These are phyloP conservation scores for Blumeriella jaapii DNA, from an alignment of 2,329 filamentous ascomycete species.

Conservation along the genomic window DNA sequence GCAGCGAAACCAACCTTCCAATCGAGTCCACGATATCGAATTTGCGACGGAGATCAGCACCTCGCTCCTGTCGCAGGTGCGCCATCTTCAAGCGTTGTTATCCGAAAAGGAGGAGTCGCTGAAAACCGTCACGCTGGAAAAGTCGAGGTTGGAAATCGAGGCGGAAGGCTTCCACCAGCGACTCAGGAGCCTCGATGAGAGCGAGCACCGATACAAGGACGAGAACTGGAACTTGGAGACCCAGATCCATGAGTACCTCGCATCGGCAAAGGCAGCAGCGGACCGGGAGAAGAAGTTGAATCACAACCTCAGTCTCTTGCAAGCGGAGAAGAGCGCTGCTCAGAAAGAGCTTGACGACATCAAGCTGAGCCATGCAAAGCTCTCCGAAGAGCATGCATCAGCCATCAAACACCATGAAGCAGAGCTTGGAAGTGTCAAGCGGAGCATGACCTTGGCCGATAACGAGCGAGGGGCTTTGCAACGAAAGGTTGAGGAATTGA, in stretches of 20 bases:
- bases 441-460: constrained; percentile 67
- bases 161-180: constrained; percentile 69
- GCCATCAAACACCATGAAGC: constrained; percentile 76
- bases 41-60: constrained; percentile 98
- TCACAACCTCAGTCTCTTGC: constrained; percentile 56
- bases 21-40: constrained; percentile 87
- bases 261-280: constrained; percentile 60
- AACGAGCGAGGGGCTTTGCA: constrained; percentile 68
- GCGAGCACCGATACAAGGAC: constrained; percentile 91
- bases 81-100: constrained; percentile 75
- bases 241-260: constrained; percentile 71
- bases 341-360: constrained; percentile 89
- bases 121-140: constrained; percentile 62
- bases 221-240: constrained; percentile 98
- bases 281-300: constrained; percentile 77
- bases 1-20: constrained; percentile 79
- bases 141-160: constrained; percentile 71
- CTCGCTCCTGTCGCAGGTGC: constrained; percentile 84
- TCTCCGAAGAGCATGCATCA: constrained; percentile 69
- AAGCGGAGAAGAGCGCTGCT: constrained; percentile 62
- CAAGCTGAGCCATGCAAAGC: constrained; percentile 65
- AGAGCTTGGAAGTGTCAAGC: constrained; percentile 73
- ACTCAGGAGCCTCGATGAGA: constrained; percentile 76
- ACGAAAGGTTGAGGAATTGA: constrained; percentile 78
- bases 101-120: constrained; percentile 81